phyloP scores from a whole-genome alignment of 148 eudicot genomes.

The Salicornia ramosissima region DNA sequence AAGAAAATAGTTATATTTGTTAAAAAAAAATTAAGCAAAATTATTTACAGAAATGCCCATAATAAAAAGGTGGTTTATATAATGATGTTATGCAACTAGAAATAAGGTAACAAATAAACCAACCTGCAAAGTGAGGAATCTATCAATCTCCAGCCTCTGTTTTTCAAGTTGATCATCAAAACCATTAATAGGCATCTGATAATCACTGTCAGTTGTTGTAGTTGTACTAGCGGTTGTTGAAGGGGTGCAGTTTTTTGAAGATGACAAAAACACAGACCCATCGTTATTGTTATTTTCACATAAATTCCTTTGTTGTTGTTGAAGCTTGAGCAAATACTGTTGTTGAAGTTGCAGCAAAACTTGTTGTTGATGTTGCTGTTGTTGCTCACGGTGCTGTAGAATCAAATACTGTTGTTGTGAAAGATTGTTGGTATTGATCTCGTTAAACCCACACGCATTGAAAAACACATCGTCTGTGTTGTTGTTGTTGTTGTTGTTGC shows the following conservation, averaged over 20 bases:
- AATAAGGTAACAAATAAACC: too few species aligned
- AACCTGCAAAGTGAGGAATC: slow-evolving; percentile 59
- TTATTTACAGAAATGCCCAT: too few species aligned
- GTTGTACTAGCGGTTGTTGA: slow-evolving; percentile 20
- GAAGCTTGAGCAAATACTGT: slow-evolving; percentile 21
- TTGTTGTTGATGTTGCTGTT: slow-evolving; percentile 18
- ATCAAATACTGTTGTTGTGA: slow-evolving; percentile 18
- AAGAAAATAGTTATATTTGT: too few species aligned
- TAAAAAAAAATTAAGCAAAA: too few species aligned
- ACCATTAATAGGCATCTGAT: slow-evolving; percentile 20
- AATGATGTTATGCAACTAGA: too few species aligned
- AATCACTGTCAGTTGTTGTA: slow-evolving; percentile 16
- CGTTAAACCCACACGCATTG: slow-evolving; percentile 27
- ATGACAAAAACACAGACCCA: slow-evolving; percentile 16
- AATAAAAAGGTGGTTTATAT: too few species aligned
- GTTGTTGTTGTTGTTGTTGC: slow-evolving; percentile 21
- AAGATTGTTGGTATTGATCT: slow-evolving; percentile 23
- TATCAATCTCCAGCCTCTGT: slow-evolving; percentile 51
- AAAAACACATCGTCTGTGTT: slow-evolving; percentile 1
- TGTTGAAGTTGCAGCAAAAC: slow-evolving; percentile 11
- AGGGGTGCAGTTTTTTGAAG: slow-evolving; percentile 12
- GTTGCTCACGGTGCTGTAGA: too few species aligned
- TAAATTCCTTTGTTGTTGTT: slow-evolving; percentile 6
- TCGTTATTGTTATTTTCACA: not conserved
- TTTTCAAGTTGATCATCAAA: slow-evolving; percentile 37